Base-by-base conservation (phyloP, 768 basidiomycete genomes). In the Pilatotrama ljubarskyi region DNA sequence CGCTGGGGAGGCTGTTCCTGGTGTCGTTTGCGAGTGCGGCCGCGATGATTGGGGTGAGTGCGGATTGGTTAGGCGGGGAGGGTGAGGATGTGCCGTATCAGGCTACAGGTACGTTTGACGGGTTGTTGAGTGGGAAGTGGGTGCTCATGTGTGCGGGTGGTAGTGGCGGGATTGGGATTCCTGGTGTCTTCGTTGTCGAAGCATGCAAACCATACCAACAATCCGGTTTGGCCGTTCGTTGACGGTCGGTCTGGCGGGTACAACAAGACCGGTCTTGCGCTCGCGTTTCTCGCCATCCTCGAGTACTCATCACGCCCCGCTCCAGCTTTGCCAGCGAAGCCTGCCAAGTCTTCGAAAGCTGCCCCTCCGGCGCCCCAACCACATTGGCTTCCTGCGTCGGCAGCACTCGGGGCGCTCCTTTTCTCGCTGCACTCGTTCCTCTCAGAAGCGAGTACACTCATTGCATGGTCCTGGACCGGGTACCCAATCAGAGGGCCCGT, bases 401-500 rank as follows among this genome's bases (percentile, higher is more conserved):
- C 90, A 13, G 81, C 88, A 0, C 75, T 91, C 9, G 90, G 89
- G 2, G 80, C 83, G 32, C 74, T 90, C 26, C 70, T 94, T 10
- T 93, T 90, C 74, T 81, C 82, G 13, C 68, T 93, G 0, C 89
- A 93, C 66, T 85, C 83, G 46, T 78, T 92, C 42, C 75, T 93
- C 51, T 81, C 86, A 2, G 93, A 95, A 58, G 76, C 88, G 1
- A 87, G 86, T 64, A 91, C 91, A 0, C 80, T 93, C 44, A 80
- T 94, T 58, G 84, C 90, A 18, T 93, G 91, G 89, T 87, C 90
- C 2, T 95, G 93, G 93, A 89, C 91, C 0, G 93, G 93, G n/a
- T 95, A 87, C 63, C 81, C 84, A 20, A 76, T 87, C 35, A 81
- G 75, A 50, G 93, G 93, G 0, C 93, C 93, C 2, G 71, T 88